These are phyloP conservation scores for Colletotrichum sp. DNA, from an alignment of 2,329 filamentous ascomycete species.

Conservation along the genomic window DNA sequence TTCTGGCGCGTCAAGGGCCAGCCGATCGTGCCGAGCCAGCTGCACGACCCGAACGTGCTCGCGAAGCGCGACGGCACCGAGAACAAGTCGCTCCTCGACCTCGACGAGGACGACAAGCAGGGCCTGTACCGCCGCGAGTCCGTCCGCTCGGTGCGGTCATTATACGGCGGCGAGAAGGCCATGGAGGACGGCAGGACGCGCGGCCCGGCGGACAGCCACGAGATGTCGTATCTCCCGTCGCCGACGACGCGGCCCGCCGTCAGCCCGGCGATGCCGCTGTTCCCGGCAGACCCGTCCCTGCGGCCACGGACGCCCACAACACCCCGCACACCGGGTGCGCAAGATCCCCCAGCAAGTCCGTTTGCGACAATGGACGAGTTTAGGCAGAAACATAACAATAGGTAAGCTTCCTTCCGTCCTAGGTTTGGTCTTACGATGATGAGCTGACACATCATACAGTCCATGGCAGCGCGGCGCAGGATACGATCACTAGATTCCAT, in stretches of 20 bases:
- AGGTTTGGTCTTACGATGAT: fast-evolving
- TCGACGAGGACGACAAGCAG: constrained; percentile 48
- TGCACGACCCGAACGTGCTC: constrained; percentile 87
- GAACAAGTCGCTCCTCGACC: constrained; percentile 42
- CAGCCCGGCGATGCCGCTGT: constrained; percentile 11
- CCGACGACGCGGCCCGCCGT: neutral
- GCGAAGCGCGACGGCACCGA: constrained; percentile 76
- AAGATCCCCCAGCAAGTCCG: constrained; percentile 4
- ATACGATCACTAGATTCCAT: constrained; percentile 4
- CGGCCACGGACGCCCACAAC: neutral
- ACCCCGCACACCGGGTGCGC: neutral
- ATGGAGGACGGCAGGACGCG: neutral
- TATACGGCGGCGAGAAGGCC: constrained; percentile 11
- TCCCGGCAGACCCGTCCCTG: constrained; percentile 7
- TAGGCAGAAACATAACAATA: constrained; percentile 10
- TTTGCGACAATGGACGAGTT: constrained; percentile 13
- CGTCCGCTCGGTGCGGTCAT: neutral
- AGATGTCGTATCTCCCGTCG: constrained; percentile 8
- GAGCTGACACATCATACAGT: neutral
- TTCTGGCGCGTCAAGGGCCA: constrained; percentile 89
- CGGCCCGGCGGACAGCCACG: neutral
- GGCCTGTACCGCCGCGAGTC: neutral
- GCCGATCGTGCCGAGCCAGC: constrained; percentile 77
- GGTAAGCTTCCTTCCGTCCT: neutral
- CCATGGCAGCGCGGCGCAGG: constrained; percentile 18